Conservation (phyloP, 176 grass and related monocot species). For the Musa beccarii region DNA sequence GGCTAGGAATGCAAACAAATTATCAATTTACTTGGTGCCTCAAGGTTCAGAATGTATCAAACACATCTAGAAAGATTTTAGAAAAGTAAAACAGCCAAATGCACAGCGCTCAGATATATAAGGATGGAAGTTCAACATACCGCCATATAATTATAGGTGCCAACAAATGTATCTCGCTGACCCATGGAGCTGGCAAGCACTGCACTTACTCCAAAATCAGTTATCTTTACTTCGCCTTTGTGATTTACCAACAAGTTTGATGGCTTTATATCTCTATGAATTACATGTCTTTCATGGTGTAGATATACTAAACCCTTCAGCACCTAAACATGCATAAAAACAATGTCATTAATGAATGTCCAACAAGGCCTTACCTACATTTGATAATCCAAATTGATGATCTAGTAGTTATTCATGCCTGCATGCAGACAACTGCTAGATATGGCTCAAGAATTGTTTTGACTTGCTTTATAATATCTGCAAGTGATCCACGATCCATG, state of each 20-base stretch:
- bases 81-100: neutral
- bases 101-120: neutral
- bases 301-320: slow-evolving; percentile 86
- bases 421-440: slow-evolving; percentile 85
- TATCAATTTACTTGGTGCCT: slow-evolving; percentile 9
- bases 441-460: slow-evolving; percentile 97
- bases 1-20: slow-evolving; percentile 43
- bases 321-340: slow-evolving; percentile 34
- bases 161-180: slow-evolving; percentile 91
- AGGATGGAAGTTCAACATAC: slow-evolving; percentile 40
- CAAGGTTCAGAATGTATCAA: slow-evolving; percentile 7
- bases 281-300: slow-evolving; percentile 93
- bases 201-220: slow-evolving; percentile 91
- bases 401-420: slow-evolving; percentile 31
- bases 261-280: slow-evolving; percentile 94
- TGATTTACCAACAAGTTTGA: slow-evolving; percentile 91
- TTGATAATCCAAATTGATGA: neutral
- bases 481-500: slow-evolving; percentile 93
- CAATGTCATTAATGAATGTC: neutral
- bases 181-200: slow-evolving; percentile 84
- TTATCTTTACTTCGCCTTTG: slow-evolving; percentile 92
- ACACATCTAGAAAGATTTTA: neutral
- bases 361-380: neutral
- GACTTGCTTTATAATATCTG: slow-evolving; percentile 88
- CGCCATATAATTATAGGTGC: slow-evolving; percentile 96